Conservation (phyloP, 2,329 filamentous ascomycete genomes). For the Grosmannia penicillata region DNA sequence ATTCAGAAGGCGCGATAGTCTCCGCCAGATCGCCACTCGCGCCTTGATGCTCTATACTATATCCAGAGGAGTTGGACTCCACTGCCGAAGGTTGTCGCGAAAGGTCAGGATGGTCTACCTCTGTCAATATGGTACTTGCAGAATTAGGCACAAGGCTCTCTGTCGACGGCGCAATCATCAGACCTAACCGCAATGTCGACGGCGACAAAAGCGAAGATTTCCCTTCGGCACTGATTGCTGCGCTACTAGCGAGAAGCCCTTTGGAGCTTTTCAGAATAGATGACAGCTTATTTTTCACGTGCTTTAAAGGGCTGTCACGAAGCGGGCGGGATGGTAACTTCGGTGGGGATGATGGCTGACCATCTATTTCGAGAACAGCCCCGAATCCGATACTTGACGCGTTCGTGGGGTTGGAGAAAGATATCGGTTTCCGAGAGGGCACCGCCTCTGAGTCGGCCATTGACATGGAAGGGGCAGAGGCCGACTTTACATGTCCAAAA, state of each 20-base stretch:
- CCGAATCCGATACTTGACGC: conserved; percentile 15
- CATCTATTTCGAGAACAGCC: conserved; percentile 28
- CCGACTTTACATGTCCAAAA: conserved; percentile 44
- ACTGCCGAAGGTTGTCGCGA: conserved; percentile 18
- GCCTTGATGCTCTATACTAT: neutral
- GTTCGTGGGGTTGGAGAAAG: conserved; percentile 38
- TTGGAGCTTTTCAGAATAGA: conserved; percentile 82
- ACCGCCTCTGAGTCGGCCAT: conserved; percentile 15
- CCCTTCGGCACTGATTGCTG: conserved; percentile 45
- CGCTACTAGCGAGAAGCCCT: conserved; percentile 68
- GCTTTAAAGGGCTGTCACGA: conserved; percentile 69
- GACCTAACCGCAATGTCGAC: conserved; percentile 29
- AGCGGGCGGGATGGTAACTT: conserved; percentile 42
- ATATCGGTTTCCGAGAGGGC: conserved; percentile 42
- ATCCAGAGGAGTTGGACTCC: neutral
- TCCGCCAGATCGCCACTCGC: neutral
- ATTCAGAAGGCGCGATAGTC: neutral
- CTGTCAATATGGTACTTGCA: conserved; percentile 14
- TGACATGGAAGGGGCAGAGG: conserved; percentile 43
- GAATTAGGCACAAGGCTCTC: conserved; percentile 26
- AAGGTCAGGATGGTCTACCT: conserved; percentile 31
- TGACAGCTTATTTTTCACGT: conserved; percentile 83
- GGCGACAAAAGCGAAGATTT: conserved; percentile 44
- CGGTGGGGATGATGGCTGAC: conserved; percentile 29
- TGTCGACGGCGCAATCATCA: conserved; percentile 29